A percentile compares a stretch with the other conserved stretches of the same genome.
Conservation (phyloP, 805 yeast genomes). For the Metschnikowia orientalis region DNA sequence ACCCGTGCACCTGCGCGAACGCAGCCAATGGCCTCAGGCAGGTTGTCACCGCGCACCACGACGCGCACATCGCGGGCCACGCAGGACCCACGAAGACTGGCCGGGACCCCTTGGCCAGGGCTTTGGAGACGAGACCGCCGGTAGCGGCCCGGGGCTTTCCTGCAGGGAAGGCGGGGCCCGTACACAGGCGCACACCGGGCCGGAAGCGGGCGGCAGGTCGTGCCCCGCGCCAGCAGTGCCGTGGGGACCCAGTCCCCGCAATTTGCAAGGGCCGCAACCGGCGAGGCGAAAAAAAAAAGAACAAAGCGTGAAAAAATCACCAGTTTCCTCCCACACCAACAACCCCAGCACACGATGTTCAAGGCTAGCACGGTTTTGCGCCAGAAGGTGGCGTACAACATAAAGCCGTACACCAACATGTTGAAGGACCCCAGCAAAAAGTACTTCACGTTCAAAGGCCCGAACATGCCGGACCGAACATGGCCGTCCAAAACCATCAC, state of each 20-base stretch:
- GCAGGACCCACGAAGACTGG: no score
- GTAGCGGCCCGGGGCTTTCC: no score
- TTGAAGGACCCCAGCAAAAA: conserved; percentile 64
- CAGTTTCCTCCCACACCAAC: conserved; percentile 1
- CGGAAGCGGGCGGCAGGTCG: no score
- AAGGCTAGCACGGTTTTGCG: conserved; percentile 22
- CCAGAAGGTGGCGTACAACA: conserved; percentile 23
- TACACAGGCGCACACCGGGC: no score
- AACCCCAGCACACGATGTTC: conserved; percentile 20
- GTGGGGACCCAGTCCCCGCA: background rate
- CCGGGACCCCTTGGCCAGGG: no score
- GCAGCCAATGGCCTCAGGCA: no score
- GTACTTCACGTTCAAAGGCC: conserved; percentile 53
- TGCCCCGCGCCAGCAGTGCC: no score
- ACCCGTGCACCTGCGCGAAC: no score
- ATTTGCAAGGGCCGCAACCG: conserved; percentile 2
- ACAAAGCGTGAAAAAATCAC: conserved; percentile 1
- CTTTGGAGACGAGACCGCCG: no score
- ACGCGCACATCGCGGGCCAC: no score
- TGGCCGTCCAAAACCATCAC: conserved; percentile 68
- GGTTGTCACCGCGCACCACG: no score
- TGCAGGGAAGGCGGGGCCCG: no score
- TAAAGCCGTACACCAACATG: conserved; percentile 40
- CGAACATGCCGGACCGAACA: conserved; percentile 55
- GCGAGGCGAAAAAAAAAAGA: conserved; percentile 1